phyloP scores from a whole-genome alignment of 805 yeast species.

The Zygotorulaspora chibaensis region DNA sequence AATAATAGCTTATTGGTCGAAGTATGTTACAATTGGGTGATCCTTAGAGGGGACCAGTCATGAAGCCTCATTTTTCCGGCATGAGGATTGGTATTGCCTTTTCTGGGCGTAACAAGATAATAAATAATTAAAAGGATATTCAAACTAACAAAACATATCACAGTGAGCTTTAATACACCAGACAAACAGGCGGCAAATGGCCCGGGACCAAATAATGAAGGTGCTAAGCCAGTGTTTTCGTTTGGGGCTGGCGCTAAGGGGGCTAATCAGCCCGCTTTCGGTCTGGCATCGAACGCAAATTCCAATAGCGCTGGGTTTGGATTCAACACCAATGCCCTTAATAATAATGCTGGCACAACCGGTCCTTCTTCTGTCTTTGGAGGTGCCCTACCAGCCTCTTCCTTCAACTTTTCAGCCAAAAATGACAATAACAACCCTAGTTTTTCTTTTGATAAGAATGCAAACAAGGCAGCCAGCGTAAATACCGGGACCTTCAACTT shows the following conservation, averaged over 20 bases:
- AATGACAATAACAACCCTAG: constrained; percentile 8
- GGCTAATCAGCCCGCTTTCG: constrained; percentile 6
- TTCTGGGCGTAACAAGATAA: background rate
- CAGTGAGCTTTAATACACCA: constrained; percentile 27
- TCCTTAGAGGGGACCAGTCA: background rate
- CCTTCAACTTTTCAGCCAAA: constrained; percentile 1
- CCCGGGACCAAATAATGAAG: constrained; percentile 2
- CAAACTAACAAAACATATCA: constrained; percentile 2
- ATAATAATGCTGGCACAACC: constrained; percentile 1
- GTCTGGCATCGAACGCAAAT: constrained; percentile 1
- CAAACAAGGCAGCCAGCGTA: background rate
- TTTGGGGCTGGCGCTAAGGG: constrained; percentile 15
- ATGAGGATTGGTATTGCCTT: background rate
- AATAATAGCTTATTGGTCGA: background rate
- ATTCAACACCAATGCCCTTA: constrained; percentile 1
- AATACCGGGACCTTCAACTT: constrained; percentile 3
- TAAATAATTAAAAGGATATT: background rate
- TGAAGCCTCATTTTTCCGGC: background rate
- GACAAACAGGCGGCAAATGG: constrained; percentile 12
- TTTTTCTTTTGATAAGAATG: constrained; percentile 13
- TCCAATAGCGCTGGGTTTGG: constrained; percentile 7
- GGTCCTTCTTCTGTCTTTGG: constrained; percentile 8
- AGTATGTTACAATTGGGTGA: background rate
- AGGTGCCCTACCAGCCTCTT: constrained; percentile 2
- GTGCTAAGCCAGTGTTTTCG: constrained; percentile 15